Evolutionary conservation across 768 basidiomycete genomes (phyloP), one percentile per base, ranked within the genome.

Genomic region (Lepiota venenata): DNA sequence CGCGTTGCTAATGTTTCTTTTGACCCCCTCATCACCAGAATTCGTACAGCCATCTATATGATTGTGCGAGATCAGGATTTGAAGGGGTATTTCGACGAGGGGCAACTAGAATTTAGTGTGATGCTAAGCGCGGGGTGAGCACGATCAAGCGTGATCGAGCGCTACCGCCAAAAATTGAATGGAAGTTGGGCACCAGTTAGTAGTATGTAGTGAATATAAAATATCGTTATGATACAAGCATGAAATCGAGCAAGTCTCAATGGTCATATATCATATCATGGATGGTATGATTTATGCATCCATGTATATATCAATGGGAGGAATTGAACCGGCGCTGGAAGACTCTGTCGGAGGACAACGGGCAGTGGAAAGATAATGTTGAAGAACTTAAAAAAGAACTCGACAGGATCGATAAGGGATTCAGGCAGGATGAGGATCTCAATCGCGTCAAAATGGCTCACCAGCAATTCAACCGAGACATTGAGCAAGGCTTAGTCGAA

Each of bases 1-100:
- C 85, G 87, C 10, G 66, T 85, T 20, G 76, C 85, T 4, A 69
- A 71, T 20, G 78, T 71, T 48, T 73, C 80, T 2, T 73, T 87
- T 5, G 79, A 83, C 16, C 73, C 74, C 14, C 59, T 88, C 42
- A 69, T 76, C 54, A 48, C 63, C 7, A 68, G 72, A 11, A 57
- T 80, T 3, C 76, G 76, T 18, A 61, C 60, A 0, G 81, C 77
- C 52, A 69, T 78, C 9, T 61, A 71, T 27, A 74, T 82, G 46
- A 69, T 86, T 40, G 76, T 80, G 49, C 69, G 75, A 2, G 85
- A 90, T 61, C 52, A 71, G 1, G 74, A 78, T 18, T 65, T 88
- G 29, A 78, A 77, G 58, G 52, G 59, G 0, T 87, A 78, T 80
- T 77, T 80, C 49, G 73, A 83, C 56, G 78, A 81, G 9, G 76